Evolutionary conservation across 2,329 filamentous ascomycete genomes (phyloP).

Genomic region (Xylaria sp.): DNA sequence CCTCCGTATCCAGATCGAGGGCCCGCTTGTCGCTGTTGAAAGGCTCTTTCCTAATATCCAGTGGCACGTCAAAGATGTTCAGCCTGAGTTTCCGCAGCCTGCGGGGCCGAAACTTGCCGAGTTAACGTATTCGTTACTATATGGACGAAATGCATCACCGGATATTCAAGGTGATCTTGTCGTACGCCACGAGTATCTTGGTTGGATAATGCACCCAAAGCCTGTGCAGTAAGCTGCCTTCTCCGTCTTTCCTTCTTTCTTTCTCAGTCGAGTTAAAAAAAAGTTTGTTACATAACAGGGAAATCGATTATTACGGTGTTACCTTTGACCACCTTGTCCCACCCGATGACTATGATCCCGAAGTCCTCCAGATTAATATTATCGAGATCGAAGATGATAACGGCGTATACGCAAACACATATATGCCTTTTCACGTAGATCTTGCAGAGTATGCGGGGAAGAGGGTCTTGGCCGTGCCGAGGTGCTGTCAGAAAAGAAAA

Average conservation of each 20-base stretch:
- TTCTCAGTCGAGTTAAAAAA: slow-evolving; percentile 29
- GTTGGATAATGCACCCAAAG: slow-evolving; percentile 16
- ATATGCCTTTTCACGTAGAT: slow-evolving; percentile 52
- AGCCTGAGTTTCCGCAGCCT: slow-evolving; percentile 20
- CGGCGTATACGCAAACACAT: slow-evolving; percentile 52
- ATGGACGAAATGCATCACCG: slow-evolving; percentile 21
- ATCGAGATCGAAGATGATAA: slow-evolving; percentile 54
- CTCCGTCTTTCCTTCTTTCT: slow-evolving; percentile 16
- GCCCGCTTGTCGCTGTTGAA: slow-evolving; percentile 26
- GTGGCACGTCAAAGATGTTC: slow-evolving; percentile 25
- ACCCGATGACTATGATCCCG: slow-evolving; percentile 51
- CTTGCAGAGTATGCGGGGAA: slow-evolving; percentile 53
- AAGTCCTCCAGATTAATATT: slow-evolving; percentile 56
- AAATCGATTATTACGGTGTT: slow-evolving; percentile 55
- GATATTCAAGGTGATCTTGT: slow-evolving; percentile 3
- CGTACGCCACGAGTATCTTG: slow-evolving; percentile 10
- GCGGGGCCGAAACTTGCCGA: slow-evolving; percentile 15
- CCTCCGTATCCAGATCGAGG: neutral
- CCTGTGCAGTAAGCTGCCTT: slow-evolving; percentile 21
- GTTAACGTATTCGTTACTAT: slow-evolving; percentile 27
- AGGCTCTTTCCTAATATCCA: slow-evolving; percentile 34
- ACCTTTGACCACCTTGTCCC: slow-evolving; percentile 56
- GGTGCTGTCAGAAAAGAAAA: slow-evolving; percentile 54
- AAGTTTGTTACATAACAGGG: slow-evolving; percentile 19
- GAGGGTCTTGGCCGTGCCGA: slow-evolving; percentile 54